A percentile compares a stretch with the other conserved stretches of the same genome.
phyloP scores from a whole-genome alignment of 2,329 filamentous ascomycete genomes.

The Waltergamsia citrina region DNA sequence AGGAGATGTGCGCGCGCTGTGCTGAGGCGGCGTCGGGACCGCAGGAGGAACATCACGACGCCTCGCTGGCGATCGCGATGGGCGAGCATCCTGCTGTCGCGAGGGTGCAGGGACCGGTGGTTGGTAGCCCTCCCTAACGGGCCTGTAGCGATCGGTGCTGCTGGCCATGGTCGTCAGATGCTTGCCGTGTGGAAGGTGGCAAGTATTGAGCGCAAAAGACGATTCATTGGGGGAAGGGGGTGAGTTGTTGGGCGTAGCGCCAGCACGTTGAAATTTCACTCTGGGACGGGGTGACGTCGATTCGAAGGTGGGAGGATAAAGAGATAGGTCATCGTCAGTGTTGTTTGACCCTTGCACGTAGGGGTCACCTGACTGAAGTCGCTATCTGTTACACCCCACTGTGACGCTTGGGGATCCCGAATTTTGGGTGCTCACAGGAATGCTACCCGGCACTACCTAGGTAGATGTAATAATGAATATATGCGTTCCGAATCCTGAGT shows the following conservation, averaged over 20 bases:
- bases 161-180: constrained; percentile 37
- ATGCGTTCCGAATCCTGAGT: too few relatives aligned
- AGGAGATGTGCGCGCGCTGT: constrained; percentile 44
- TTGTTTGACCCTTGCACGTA: too few relatives aligned
- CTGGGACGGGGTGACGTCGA: not conserved
- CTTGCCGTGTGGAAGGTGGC: not conserved
- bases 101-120: constrained; percentile 29
- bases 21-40: constrained; percentile 50
- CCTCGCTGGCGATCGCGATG: constrained; percentile 39
- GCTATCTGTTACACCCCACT: too few relatives aligned
- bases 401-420: too few relatives aligned
- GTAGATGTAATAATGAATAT: too few relatives aligned
- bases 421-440: too few relatives aligned
- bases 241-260: too few relatives aligned
- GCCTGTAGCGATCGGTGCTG: constrained; percentile 50
- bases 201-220: not conserved
- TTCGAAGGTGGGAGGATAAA: not conserved
- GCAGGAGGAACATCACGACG: constrained; percentile 48
- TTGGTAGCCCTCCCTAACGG: constrained; percentile 46
- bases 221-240: constrained; percentile 1
- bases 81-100: constrained; percentile 27
- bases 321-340: too few relatives aligned
- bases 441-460: too few relatives aligned
- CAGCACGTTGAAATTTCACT: too few relatives aligned
- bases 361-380: not conserved